A percentile compares a stretch with the other conserved stretches of the same genome.
These are phyloP conservation scores for Arabidopsis arenosa DNA, from an alignment of 345 rosid species.

Conservation along the genomic window DNA sequence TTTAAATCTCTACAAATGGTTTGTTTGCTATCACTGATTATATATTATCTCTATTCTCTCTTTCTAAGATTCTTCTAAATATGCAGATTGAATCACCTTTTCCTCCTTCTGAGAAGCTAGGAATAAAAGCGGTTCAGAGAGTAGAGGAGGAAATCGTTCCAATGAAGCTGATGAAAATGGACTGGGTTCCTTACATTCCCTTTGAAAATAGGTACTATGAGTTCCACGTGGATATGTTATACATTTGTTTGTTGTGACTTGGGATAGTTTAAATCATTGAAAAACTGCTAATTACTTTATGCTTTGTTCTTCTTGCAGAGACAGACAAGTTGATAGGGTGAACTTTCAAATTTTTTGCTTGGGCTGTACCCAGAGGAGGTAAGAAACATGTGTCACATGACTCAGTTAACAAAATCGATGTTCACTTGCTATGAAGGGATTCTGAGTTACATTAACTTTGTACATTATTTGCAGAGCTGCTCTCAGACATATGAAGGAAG, in stretches of 20 bases:
- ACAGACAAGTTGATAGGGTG: neutral
- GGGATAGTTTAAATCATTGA: neutral
- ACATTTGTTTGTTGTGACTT: neutral
- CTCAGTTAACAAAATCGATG: neutral
- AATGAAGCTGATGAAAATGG: constrained; percentile 96
- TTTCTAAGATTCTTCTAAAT: neutral
- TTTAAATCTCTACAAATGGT: constrained; percentile 2
- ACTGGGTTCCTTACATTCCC: constrained; percentile 91
- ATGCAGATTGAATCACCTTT: constrained; percentile 74
- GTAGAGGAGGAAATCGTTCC: constrained; percentile 80
- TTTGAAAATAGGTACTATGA: constrained; percentile 55
- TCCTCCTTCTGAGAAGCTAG: constrained; percentile 92
- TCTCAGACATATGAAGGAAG: neutral
- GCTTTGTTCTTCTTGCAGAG: constrained; percentile 16
- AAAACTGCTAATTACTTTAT: neutral
- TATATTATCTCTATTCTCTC: neutral
- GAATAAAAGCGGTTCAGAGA: constrained; percentile 71
- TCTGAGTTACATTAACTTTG: neutral
- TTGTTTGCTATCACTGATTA: neutral
- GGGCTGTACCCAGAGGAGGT: neutral
- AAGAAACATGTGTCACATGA: neutral
- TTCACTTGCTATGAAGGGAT: no score
- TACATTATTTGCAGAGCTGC: neutral
- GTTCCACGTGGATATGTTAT: constrained; percentile 43
- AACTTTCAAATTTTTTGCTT: neutral